These are phyloP conservation scores for Mortierella sp. DNA, from an alignment of 371 early-diverging fungal genomes.

Conservation along the genomic window DNA sequence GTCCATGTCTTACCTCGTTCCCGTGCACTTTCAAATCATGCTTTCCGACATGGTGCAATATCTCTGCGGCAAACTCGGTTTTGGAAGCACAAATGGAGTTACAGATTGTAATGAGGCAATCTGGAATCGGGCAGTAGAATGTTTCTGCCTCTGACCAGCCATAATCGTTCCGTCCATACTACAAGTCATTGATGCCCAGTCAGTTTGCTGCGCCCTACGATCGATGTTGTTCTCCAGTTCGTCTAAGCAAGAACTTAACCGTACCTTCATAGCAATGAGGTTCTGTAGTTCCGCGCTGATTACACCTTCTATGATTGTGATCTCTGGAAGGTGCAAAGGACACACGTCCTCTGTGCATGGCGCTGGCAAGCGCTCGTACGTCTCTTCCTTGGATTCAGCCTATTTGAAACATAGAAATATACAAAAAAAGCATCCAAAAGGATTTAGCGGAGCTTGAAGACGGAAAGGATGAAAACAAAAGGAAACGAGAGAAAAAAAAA, in stretches of 20 bases:
- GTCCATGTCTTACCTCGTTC: slow-evolving; percentile 16
- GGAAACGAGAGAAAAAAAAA: no score
- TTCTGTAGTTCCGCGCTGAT: neutral
- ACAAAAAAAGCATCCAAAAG: no score
- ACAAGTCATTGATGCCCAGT: neutral
- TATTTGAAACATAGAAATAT: no score
- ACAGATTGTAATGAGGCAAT: slow-evolving; percentile 11
- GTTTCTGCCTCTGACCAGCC: slow-evolving; percentile 13
- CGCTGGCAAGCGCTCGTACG: slow-evolving; percentile 26
- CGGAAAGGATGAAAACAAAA: no score
- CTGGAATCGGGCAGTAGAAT: slow-evolving; percentile 24
- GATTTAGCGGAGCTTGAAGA: no score
- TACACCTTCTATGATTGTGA: neutral
- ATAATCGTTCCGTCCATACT: slow-evolving; percentile 4
- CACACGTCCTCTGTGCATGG: slow-evolving; percentile 30
- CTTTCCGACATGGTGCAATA: slow-evolving; percentile 19
- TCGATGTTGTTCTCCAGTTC: neutral
- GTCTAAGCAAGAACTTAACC: neutral
- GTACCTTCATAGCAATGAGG: slow-evolving; percentile 7
- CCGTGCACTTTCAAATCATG: slow-evolving; percentile 18
- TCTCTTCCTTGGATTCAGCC: neutral
- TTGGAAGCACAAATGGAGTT: slow-evolving; percentile 1
- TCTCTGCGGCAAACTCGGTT: slow-evolving; percentile 5
- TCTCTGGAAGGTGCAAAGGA: slow-evolving; percentile 7
- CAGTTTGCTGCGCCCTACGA: neutral